Base-by-base conservation (phyloP, 176 grass and related monocot genomes). In the Leersia perrieri region DNA sequence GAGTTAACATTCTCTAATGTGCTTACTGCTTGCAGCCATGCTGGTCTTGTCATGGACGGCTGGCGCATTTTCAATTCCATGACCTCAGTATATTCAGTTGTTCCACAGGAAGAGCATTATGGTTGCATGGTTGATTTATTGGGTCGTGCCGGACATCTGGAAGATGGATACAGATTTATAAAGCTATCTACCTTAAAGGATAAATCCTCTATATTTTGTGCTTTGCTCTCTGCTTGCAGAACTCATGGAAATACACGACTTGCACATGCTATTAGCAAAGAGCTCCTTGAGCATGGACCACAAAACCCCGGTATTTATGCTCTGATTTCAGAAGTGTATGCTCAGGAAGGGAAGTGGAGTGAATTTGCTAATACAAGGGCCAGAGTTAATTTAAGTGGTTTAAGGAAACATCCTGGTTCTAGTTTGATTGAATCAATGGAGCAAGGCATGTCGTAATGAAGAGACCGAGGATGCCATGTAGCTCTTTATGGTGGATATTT, bases 151-250 rank as follows among this genome's bases (percentile, higher is more conserved):
- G 91, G 91, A 20, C 78, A 80, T 38, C 82, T 93, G 4, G 77
- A 93, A 74, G 84, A 89, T 69, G 87, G 72, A 75, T 89, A 87
- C 72, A 57, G 69, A 9, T 74, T 93, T 53, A 47, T 87, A 81
- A 90, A 90, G 41, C 64, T 51, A 35, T 82, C 82, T 63, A 51
- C 63, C 11, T 79, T 90, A 71, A 82, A 80, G 25, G 72, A 90
- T 58, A 93, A 75, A 76, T 66, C 78, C 26, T 78, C 11, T 70
- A 80, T 70, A 38, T 61, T 85, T 66, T 75, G 68, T 72, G 72
- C 91, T 85, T 77, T 93, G 39, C 91, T 93, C 20, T 86, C 91
- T 80, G 87, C 85, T 67, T 93, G 87, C 67, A 87, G 82, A 89
- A 81, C 61, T 60, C 76, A 93, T 34, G 86, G 88, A 78, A 87